phyloP scores from a whole-genome alignment of 768 basidiomycete species.

The Multifurca ochricompacta region DNA sequence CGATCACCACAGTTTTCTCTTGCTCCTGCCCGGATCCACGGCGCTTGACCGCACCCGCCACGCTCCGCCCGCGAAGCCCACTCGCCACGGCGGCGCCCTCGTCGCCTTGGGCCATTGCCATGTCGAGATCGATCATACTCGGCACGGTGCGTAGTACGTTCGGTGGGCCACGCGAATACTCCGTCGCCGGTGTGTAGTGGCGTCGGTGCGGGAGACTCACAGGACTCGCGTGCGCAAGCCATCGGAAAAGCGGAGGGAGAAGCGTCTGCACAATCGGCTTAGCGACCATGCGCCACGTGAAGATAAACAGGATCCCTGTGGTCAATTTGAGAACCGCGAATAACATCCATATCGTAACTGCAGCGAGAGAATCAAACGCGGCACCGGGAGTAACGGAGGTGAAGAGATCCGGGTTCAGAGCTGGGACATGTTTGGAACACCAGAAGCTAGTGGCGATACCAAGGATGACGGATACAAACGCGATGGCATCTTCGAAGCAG shows the following conservation, averaged over 20 bases:
- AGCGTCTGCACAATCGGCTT: conserved; percentile 67
- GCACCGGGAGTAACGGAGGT: conserved; percentile 48
- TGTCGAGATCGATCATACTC: conserved; percentile 68
- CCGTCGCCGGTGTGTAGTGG: conserved; percentile 88
- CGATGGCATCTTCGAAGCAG: conserved; percentile 96
- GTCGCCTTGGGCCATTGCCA: conserved; percentile 25
- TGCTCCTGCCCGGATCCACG: conserved; percentile 6
- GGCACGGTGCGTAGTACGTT: conserved; percentile 69
- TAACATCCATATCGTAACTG: conserved; percentile 31
- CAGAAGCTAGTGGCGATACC: conserved; percentile 69
- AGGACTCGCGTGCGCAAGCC: conserved; percentile 44
- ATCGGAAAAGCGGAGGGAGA: conserved; percentile 80
- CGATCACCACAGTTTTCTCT: conserved; percentile 16
- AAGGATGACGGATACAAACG: conserved; percentile 76
- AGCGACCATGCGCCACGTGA: conserved; percentile 81
- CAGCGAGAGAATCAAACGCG: conserved; percentile 35
- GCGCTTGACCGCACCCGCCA: conserved; percentile 24
- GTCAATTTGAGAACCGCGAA: conserved; percentile 34
- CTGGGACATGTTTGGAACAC: conserved; percentile 39
- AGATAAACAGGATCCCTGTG: conserved; percentile 68
- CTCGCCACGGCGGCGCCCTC: conserved; percentile 21
- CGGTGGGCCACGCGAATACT: conserved; percentile 64
- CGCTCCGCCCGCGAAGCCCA: conserved; percentile 38
- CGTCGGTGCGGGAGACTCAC: conserved; percentile 73
- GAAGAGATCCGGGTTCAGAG: conserved; percentile 30